Evolutionary conservation across 129 eudicot species (phyloP).

Genomic region (Pulicaria dysenterica): DNA sequence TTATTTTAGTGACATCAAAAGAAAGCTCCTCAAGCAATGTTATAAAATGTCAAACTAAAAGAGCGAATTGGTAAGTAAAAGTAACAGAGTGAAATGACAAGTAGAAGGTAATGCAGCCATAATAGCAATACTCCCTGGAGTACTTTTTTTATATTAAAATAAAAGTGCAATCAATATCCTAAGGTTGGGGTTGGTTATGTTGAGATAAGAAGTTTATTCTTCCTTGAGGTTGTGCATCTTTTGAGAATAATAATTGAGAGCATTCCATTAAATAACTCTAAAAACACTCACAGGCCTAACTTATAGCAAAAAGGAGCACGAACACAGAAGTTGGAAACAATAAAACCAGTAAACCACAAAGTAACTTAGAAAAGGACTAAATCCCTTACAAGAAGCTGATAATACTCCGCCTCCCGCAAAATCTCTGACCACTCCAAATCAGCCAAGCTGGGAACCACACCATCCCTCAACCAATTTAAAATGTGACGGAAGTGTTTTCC

Average conservation of each 20-base stretch:
- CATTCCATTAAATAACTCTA: background rate
- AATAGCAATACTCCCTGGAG: background rate
- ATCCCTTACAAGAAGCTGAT: slow-evolving; percentile 77
- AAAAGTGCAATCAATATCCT: background rate
- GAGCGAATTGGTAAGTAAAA: background rate
- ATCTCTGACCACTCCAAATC: slow-evolving; percentile 78
- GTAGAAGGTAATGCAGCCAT: background rate
- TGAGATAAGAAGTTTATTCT: slow-evolving; percentile 8
- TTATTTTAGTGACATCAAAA: background rate
- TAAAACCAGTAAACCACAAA: background rate
- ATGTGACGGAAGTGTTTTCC: slow-evolving; percentile 89
- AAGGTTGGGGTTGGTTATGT: slow-evolving; percentile 1
- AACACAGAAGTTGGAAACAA: background rate
- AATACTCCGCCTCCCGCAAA: slow-evolving; percentile 87
- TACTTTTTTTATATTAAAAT: background rate
- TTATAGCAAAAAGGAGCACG: background rate
- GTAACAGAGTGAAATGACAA: background rate
- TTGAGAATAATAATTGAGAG: background rate
- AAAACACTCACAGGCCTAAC: slow-evolving; percentile 12
- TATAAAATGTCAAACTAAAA: slow-evolving; percentile 10
- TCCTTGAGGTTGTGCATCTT: slow-evolving; percentile 13
- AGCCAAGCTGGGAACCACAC: slow-evolving; percentile 59
- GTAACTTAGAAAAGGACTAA: slow-evolving; percentile 1
- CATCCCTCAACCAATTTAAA: slow-evolving; percentile 93
- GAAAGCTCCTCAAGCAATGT: slow-evolving; percentile 11